Evolutionary conservation across 108 stramenopile genomes (phyloP).

Genomic region (Pseudonitzschia delicatissima): DNA sequence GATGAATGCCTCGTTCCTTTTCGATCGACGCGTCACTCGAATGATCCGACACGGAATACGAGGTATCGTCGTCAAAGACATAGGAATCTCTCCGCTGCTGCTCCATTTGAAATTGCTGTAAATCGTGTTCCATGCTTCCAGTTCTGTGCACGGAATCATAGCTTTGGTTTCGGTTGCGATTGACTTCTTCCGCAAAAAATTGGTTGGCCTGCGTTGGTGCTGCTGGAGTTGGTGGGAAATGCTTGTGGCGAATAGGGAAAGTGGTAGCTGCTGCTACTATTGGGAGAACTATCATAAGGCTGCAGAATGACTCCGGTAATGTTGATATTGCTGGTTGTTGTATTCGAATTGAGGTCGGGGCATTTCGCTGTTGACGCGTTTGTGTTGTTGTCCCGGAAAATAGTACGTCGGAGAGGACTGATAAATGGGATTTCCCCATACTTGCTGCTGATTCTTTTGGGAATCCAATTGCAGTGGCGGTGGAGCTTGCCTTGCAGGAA

Average conservation of each 20-base stretch:
- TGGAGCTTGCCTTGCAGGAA: too few species aligned
- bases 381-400: background rate
- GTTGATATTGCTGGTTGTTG: background rate
- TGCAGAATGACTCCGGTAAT: background rate
- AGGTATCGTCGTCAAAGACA: background rate
- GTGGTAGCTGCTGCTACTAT: background rate
- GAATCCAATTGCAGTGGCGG: too few species aligned
- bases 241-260: background rate
- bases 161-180: conserved; percentile 10
- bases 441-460: too few species aligned
- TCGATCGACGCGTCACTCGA: conserved; percentile 11
- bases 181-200: background rate
- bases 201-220: background rate
- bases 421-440: background rate
- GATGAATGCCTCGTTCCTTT: conserved; percentile 11
- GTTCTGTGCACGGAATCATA: background rate
- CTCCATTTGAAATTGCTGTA: background rate
- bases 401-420: background rate
- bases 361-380: conserved; percentile 1
- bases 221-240: background rate
- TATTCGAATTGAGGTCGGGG: background rate
- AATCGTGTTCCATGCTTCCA: background rate
- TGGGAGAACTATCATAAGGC: background rate
- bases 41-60: conserved; percentile 7
- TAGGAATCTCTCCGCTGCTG: conserved; percentile 10